A percentile compares a stretch with the other conserved stretches of the same genome.
Evolutionary conservation across 164 flowering plant species (phyloP).

Genomic region (Vitis amurensis): DNA sequence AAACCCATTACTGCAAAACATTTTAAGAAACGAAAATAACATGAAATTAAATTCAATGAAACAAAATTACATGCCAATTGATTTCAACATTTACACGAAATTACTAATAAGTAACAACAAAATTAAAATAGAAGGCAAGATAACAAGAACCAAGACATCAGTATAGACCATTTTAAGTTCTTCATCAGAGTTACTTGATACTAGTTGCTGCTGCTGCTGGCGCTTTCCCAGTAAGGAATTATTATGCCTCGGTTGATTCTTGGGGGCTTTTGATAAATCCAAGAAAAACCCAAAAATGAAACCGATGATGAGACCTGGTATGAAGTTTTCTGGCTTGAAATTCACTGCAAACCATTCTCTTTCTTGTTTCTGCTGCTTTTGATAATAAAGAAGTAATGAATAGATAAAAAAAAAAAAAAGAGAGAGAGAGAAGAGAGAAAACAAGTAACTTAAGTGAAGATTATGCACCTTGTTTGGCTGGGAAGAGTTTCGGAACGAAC

Average conservation of each 20-base stretch:
- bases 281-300: constrained; percentile 69
- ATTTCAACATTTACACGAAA: not conserved
- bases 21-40: not conserved
- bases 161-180: constrained; percentile 76
- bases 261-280: constrained; percentile 52
- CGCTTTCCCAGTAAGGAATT: constrained; percentile 18
- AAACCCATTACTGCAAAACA: not conserved
- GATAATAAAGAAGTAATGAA: constrained; percentile 8
- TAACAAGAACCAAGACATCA: not conserved
- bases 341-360: constrained; percentile 46
- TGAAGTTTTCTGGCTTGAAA: constrained; percentile 70
- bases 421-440: not conserved
- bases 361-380: constrained; percentile 34
- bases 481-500: constrained; percentile 19
- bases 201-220: constrained; percentile 23
- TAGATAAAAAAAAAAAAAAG: not conserved
- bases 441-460: not conserved
- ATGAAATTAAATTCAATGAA: not conserved
- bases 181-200: constrained; percentile 33
- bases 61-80: not conserved
- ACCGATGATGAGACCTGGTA: constrained; percentile 85
- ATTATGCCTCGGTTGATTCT: constrained; percentile 15
- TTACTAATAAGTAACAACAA: not conserved
- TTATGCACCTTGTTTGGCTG: constrained; percentile 26
- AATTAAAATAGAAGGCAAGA: not conserved